phyloP scores from a whole-genome alignment of 83 land plant species.

The Picea mariana region DNA sequence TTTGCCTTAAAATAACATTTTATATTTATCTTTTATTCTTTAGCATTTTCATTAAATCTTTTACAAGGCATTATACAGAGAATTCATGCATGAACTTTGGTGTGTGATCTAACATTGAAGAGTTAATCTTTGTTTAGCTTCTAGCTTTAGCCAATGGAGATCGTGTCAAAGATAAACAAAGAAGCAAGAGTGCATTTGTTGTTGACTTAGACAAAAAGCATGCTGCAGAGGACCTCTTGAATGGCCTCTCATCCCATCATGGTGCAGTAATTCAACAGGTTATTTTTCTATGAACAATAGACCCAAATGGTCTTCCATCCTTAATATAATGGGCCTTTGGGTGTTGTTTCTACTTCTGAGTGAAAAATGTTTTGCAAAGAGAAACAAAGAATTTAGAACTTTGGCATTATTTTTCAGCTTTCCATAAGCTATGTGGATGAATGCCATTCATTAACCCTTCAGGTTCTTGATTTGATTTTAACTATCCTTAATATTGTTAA shows the following conservation, averaged over 20 bases:
- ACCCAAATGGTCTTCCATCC: no score
- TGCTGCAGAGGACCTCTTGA: slow-evolving; percentile 81
- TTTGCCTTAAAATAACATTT: neutral
- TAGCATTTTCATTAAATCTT: neutral
- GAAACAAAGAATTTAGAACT: no score
- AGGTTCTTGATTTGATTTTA: neutral
- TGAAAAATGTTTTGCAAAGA: no score
- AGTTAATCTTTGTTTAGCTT: no score
- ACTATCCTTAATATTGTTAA: neutral
- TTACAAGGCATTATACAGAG: no score
- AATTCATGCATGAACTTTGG: neutral
- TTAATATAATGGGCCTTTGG: no score
- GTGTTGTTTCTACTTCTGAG: no score
- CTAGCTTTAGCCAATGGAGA: slow-evolving; percentile 95
- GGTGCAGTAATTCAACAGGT: slow-evolving; percentile 68
- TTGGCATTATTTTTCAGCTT: no score
- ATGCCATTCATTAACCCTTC: neutral
- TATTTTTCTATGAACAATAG: no score
- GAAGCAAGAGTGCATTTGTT: slow-evolving; percentile 79
- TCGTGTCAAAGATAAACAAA: slow-evolving; percentile 92
- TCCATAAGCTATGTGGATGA: no score
- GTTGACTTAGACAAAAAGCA: slow-evolving; percentile 91
- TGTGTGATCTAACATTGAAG: no score
- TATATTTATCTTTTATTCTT: neutral
- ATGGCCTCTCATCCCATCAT: slow-evolving; percentile 57